phyloP scores from a whole-genome alignment of 2,329 filamentous ascomycete genomes.

The Xylariomycetidae sp. region DNA sequence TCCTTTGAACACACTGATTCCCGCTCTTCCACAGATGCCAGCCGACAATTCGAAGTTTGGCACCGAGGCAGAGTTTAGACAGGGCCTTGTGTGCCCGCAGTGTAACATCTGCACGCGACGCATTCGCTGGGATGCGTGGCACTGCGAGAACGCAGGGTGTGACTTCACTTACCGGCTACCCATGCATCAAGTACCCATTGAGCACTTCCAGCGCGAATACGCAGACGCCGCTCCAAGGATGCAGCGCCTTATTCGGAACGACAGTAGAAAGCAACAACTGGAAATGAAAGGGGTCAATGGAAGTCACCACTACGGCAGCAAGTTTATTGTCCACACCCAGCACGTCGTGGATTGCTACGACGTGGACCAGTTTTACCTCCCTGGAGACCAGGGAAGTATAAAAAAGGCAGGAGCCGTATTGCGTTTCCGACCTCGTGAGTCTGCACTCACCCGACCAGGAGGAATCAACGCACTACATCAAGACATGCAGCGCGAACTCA shows the following conservation, averaged over 20 bases:
- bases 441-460: conserved; percentile 40
- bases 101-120: conserved; percentile 59
- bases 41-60: conserved; percentile 27
- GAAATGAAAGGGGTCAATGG: no score
- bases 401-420: conserved; percentile 37
- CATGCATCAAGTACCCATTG: conserved; percentile 18
- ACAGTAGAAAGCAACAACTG: no score
- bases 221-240: background rate
- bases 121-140: conserved; percentile 55
- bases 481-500: conserved; percentile 31
- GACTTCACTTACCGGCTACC: conserved; percentile 32
- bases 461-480: conserved; percentile 59
- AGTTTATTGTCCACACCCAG: background rate
- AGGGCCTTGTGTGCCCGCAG: conserved; percentile 59
- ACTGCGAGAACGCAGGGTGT: conserved; percentile 48
- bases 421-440: conserved; percentile 51
- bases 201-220: conserved; percentile 13
- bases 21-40: conserved; percentile 4
- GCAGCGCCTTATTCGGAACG: no score
- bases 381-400: conserved; percentile 26
- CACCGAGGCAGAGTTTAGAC: conserved; percentile 46
- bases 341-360: conserved; percentile 28
- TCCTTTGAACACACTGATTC: conserved; percentile 29
- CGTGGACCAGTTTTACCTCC: conserved; percentile 28
- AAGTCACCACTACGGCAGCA: no score